phyloP scores from a whole-genome alignment of 805 yeast species.

The Yarrowia keelungensis region DNA sequence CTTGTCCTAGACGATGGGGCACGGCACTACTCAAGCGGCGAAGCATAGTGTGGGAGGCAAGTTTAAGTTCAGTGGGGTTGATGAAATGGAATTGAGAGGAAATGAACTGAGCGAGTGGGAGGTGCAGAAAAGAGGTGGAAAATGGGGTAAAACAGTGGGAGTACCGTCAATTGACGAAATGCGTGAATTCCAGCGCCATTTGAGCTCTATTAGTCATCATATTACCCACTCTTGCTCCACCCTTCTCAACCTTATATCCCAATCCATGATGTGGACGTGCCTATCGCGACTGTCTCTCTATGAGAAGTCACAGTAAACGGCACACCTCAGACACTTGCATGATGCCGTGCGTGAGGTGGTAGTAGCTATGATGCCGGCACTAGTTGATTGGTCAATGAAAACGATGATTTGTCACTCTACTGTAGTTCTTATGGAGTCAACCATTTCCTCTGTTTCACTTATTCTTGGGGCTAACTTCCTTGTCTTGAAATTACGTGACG shows the following conservation, averaged over 20 bases:
- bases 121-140: background rate
- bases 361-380: background rate
- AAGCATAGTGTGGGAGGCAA: constrained; percentile 31
- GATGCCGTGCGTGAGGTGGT: constrained; percentile 16
- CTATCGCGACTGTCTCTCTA: background rate
- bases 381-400: no score
- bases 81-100: background rate
- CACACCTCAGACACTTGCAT: constrained; percentile 3
- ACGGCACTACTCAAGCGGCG: constrained; percentile 40
- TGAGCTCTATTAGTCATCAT: no score
- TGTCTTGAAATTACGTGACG: constrained; percentile 1
- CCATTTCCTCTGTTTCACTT: background rate
- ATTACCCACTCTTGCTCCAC: background rate
- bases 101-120: background rate
- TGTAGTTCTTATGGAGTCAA: background rate
- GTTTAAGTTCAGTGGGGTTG: constrained; percentile 5
- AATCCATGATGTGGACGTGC: constrained; percentile 13
- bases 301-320: constrained; percentile 1
- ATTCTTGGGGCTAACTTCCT: background rate
- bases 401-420: no score
- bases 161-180: no score
- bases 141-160: background rate
- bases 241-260: constrained; percentile 21
- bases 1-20: constrained; percentile 38
- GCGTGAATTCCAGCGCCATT: no score